Base-by-base conservation (phyloP, 306 rosid species). In the Hippophae tibetana region DNA sequence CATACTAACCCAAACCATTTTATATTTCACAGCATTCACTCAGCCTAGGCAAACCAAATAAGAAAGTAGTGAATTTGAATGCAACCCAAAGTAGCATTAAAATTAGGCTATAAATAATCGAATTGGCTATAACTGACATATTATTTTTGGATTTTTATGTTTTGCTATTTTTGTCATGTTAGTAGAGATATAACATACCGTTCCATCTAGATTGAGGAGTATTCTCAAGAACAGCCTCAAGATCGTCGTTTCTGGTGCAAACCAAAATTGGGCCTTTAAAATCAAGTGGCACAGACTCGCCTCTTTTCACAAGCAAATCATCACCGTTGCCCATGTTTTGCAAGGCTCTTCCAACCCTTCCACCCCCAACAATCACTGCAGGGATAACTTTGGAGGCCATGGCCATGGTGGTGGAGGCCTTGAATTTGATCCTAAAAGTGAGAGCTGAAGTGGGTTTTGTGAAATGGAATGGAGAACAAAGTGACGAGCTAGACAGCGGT, bases 181-280 rank as follows among this genome's bases (percentile, higher is more conserved):
- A 7, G 13, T 38, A 10, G 46, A 53, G 25, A 25, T 10, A 48
- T 14, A 43, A 45, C 54, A 8, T 69, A 90, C 98, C 95, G 57
- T 59, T 78, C 96, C 98, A 87, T 83, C 96, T 92, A 5, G 96
- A 79, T 27, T 44, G 72, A 41, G 98, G 98, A 57, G 93, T 92
- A 10, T 84, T 67, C 13, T 83, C 69, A 52, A 92, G 95, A 42
- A 92, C 95, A 9, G 77, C 81, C 3, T 92, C 95, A 9, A 92
- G 98, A 80, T 92, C 95, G 53, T 92, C 98, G 62, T 92, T 92
- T 52, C 98, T 74, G 0, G 98, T 92, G 66, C 98, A 92, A 2
- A 87, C 95, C 27, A 87, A 72, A 50, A 92, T 85, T 8, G 98
- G 98, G 9, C 98, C 95, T 2, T 64, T 14, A 46, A 85, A 87